phyloP scores from a whole-genome alignment of 805 yeast genomes.

The Candida incommunis region DNA sequence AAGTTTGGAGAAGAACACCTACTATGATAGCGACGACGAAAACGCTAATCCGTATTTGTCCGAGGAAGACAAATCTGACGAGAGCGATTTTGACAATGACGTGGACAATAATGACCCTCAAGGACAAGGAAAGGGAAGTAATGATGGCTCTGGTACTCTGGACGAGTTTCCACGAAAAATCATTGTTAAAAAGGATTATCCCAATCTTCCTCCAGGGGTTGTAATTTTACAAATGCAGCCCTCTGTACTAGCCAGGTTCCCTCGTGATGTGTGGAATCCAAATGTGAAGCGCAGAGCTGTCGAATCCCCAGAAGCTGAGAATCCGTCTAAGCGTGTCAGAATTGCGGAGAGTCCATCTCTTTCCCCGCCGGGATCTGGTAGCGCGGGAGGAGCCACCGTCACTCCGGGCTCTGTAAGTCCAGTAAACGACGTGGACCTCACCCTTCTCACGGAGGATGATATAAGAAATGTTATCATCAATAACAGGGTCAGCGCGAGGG shows the following conservation, averaged over 20 bases:
- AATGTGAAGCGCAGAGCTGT: slow-evolving; percentile 27
- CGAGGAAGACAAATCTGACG: slow-evolving; percentile 42
- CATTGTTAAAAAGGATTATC: slow-evolving; percentile 23
- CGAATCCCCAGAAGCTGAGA: slow-evolving; percentile 10
- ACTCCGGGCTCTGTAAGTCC: slow-evolving; percentile 8
- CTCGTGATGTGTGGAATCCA: slow-evolving; percentile 80
- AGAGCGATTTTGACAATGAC: slow-evolving; percentile 29
- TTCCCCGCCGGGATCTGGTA: not conserved
- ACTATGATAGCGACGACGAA: slow-evolving; percentile 78
- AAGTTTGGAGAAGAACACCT: slow-evolving; percentile 72
- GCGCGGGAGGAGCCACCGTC: slow-evolving; percentile 7
- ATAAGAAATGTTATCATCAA: slow-evolving; percentile 46
- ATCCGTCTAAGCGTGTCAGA: slow-evolving; percentile 21
- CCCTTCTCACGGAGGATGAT: slow-evolving; percentile 54
- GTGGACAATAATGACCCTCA: slow-evolving; percentile 15
- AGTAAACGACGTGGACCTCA: slow-evolving; percentile 23
- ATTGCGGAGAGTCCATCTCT: slow-evolving; percentile 6
- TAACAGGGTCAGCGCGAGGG: slow-evolving; percentile 37
- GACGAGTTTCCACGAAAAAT: slow-evolving; percentile 16
- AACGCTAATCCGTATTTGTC: slow-evolving; percentile 67
- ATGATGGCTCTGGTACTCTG: slow-evolving; percentile 9
- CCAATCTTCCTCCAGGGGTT: slow-evolving; percentile 35
- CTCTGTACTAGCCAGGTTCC: slow-evolving; percentile 48
- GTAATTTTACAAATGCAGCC: slow-evolving; percentile 54
- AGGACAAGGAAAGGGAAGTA: no score